Evolutionary conservation across 1,284 basidiomycete species (phyloP).

Genomic region (Xerocomus nothofagi): DNA sequence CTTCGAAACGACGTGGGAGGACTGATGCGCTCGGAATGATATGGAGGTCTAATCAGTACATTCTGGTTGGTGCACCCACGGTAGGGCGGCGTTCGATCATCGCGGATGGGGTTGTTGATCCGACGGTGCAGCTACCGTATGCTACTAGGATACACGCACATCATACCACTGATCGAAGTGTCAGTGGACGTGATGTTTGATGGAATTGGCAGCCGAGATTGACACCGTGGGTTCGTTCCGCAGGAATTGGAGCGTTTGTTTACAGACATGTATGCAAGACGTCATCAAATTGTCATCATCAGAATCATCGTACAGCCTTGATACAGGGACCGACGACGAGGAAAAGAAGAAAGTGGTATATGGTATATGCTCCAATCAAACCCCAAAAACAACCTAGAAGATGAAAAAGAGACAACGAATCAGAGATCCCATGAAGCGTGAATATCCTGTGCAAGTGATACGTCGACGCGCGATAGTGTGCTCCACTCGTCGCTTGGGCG

Average conservation of each 20-base stretch:
- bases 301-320: conserved; percentile 11
- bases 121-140: too few relatives aligned
- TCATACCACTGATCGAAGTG: too few relatives aligned
- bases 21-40: too few relatives aligned
- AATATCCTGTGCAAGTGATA: conserved; percentile 19
- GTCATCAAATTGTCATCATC: neutral
- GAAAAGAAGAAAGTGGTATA: conserved; percentile 19
- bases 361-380: neutral
- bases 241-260: neutral
- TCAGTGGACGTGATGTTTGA: neutral
- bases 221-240: neutral
- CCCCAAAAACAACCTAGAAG: neutral
- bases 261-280: neutral
- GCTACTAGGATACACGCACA: too few relatives aligned
- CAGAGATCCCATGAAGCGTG: conserved; percentile 26
- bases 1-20: too few relatives aligned
- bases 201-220: neutral
- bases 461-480: conserved; percentile 13
- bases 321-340: conserved; percentile 5
- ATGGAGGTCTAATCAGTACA: too few relatives aligned
- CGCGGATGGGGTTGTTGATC: neutral
- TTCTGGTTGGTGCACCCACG: too few relatives aligned
- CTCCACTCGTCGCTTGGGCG: conserved; percentile 21
- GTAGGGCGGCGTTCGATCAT: too few relatives aligned
- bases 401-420: neutral